Base-by-base conservation (phyloP, 768 basidiomycete genomes). In the Goffeauzyma gilvescens region DNA sequence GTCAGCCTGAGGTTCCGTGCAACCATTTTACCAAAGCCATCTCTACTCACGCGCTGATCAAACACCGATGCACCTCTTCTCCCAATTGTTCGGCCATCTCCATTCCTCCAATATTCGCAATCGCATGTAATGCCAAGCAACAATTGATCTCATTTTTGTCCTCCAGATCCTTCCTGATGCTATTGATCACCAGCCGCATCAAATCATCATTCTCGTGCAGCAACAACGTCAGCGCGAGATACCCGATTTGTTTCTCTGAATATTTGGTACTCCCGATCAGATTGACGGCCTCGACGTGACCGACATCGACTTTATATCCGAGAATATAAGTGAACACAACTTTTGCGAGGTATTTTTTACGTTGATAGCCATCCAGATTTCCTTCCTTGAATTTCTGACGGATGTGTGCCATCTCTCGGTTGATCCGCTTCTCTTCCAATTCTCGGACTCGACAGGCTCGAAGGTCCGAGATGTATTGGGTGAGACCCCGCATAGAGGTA, bases 341-440 rank as follows among this genome's bases (percentile, higher is more conserved):
- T 69, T 98, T 96, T 45, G 87, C 83, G 32, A 96, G 84, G 72
- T 93, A 96, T 52, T 69, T 69, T 53, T 68, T 68, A 59, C 65
- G 66, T 51, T 69, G 67, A 34, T 68, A 65, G 14, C 68, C 68
- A 41, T 68, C 67, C 17, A 69, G 55, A 45, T 65, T 66, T 12
- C 66, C 68, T 46, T 68, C 68, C 72, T 95, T 95, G 71, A 98
- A 96, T 65, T 90, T 86, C 71, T 93, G 90, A 48, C 93, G 72
- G 50, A 98, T 98, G 56, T 98, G 95, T 1, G 93, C 93, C 93
- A 98, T 96, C 68, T 98, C 93, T 66, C 95, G 89, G 68, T 98
- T 98, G 54, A 98, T 93, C 42, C 93, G 71, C 67, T 95, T 96
- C 72, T 96, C 90, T 26, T 98, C 93, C 40, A 96, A 68, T 64